phyloP scores from a whole-genome alignment of 176 grass and related monocot genomes.

The Alloteropsis semialata region DNA sequence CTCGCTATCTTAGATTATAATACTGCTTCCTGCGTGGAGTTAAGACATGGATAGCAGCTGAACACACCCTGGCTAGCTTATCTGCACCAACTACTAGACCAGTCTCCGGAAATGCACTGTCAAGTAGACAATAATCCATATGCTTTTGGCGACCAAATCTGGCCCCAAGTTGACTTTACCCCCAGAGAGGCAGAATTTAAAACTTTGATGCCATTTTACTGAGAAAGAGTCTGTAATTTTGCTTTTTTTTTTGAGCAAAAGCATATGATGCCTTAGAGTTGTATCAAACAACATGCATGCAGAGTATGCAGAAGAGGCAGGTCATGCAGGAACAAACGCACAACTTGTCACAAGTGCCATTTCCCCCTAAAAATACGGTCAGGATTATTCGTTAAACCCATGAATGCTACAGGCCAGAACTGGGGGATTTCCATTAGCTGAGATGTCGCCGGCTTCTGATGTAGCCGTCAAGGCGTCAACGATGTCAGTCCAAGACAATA shows the following conservation, averaged over 20 bases:
- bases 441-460: constrained; percentile 39
- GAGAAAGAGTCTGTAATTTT: not conserved
- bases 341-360: not conserved
- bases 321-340: not conserved
- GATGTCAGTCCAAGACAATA: constrained; percentile 1
- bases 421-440: constrained; percentile 45
- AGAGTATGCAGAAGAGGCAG: not conserved
- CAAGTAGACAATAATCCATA: not conserved
- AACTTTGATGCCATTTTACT: not conserved
- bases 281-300: not conserved
- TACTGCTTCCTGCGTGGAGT: not conserved
- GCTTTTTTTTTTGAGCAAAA: too few species aligned
- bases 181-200: not conserved
- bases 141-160: not conserved
- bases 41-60: constrained; percentile 26
- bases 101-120: not conserved
- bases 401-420: constrained; percentile 32
- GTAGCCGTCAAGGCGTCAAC: constrained; percentile 20
- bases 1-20: not conserved
- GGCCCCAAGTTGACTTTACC: not conserved
- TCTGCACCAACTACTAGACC: constrained; percentile 7
- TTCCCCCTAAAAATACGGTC: not conserved
- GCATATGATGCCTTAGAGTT: not conserved
- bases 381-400: not conserved
- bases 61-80: constrained; percentile 31